Conservation (phyloP, 306 rosid genomes). For the Begonia fuchsioides region DNA sequence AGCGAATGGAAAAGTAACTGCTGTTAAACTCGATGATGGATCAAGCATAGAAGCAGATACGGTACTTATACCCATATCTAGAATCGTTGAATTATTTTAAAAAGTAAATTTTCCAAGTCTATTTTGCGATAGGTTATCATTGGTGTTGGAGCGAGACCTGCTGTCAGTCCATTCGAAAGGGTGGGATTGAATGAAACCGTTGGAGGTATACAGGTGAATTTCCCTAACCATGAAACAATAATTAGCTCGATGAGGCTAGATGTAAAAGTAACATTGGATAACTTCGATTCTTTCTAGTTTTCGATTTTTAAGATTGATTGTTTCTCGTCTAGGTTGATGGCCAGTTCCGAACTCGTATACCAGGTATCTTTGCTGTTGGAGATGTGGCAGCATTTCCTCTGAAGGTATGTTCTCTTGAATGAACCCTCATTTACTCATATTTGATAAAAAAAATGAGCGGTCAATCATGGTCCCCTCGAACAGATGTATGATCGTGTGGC, state of each 20-base stretch:
- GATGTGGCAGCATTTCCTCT: constrained; percentile 86
- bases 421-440: background rate
- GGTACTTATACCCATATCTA: constrained; percentile 13
- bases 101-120: background rate
- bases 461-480: constrained; percentile 10
- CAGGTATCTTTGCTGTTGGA: constrained; percentile 83
- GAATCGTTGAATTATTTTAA: background rate
- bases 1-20: constrained; percentile 46
- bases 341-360: constrained; percentile 54
- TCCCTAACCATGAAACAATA: no score
- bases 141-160: constrained; percentile 86
- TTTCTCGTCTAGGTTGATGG: constrained; percentile 64
- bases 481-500: constrained; percentile 68
- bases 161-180: constrained; percentile 64
- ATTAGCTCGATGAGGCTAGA: no score
- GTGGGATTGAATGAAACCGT: constrained; percentile 49
- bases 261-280: no score
- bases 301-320: no score
- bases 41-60: constrained; percentile 74
- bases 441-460: constrained; percentile 10
- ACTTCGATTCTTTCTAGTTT: no score
- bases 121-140: constrained; percentile 46
- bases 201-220: constrained; percentile 67
- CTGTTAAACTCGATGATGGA: constrained; percentile 74
- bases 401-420: constrained; percentile 34